phyloP scores from a whole-genome alignment of 495 filamentous ascomycete species.

The Neurospora africana region DNA sequence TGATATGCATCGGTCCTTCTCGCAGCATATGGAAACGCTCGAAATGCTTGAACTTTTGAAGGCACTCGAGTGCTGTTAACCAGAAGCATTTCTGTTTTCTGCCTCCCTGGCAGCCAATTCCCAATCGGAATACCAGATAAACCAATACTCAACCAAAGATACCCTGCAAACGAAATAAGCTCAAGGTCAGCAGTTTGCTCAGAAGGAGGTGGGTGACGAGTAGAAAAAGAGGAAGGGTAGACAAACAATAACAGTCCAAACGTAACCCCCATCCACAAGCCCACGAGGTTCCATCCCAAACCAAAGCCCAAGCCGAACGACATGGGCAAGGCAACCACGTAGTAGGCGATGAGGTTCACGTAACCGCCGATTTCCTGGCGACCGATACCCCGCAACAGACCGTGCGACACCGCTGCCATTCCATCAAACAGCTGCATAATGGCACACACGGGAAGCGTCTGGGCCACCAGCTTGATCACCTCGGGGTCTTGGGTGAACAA shows the following conservation, averaged over 20 bases:
- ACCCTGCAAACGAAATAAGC: conserved; percentile 31
- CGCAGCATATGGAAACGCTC: not conserved
- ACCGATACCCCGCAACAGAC: conserved; percentile 73
- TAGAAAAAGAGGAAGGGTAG: not conserved
- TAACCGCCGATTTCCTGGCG: conserved; percentile 83
- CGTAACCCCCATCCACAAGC: conserved; percentile 76
- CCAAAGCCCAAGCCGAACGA: conserved; percentile 67
- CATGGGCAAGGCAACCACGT: conserved; percentile 73
- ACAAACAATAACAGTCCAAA: conserved; percentile 51
- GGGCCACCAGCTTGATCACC: conserved; percentile 64
- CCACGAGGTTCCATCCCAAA: conserved; percentile 58
- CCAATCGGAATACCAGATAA: conserved; percentile 60
- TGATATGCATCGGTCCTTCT: not conserved
- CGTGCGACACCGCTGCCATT: conserved; percentile 66
- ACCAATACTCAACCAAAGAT: conserved; percentile 52
- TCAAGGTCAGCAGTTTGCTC: not conserved
- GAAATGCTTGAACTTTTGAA: not conserved
- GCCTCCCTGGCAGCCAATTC: conserved; percentile 66
- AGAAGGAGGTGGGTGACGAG: not conserved
- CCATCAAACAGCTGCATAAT: conserved; percentile 85
- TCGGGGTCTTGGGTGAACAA: conserved; percentile 75
- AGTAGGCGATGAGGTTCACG: conserved; percentile 76
- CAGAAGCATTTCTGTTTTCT: conserved; percentile 50
- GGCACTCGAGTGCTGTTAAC: conserved; percentile 18
- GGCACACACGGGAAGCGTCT: conserved; percentile 65